Base-by-base conservation (phyloP, 768 basidiomycete genomes). In the Lactifluus echinatus region DNA sequence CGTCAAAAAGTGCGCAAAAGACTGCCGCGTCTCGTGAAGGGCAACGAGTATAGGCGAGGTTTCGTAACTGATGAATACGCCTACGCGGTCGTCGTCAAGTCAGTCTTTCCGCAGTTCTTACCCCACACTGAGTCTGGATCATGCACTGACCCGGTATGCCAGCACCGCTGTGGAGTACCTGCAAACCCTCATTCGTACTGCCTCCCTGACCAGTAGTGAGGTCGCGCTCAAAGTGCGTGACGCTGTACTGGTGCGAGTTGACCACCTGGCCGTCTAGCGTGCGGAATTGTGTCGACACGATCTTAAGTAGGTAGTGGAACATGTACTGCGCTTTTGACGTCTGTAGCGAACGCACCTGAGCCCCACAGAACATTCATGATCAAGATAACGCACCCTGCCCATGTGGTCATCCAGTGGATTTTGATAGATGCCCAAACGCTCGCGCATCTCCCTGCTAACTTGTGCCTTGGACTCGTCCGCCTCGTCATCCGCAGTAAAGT, bases 291-390 rank as follows among this genome's bases (percentile, higher is more conserved):
- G 95, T 99, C 7, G 93, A 92, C 39, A 99, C 96, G 44, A 99
- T 95, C 72, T 99, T 99, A 66, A 99, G 78, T 83, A 97, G 98
- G 72, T 98, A 95, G 68, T 98, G 93, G 80, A 93, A 96, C 92
- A 96, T 93, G 70, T 91, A 95, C 63, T 92, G 81, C 24, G 84
- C 72, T 67, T 88, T 87, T 63, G 71, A 74, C 1, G 92, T 93
- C 86, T 89, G 21, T 28, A n/a, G 56, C 1, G 6, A 17, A n/a
- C 33, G 10, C 21, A 15, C 11, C 21, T 26, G 21, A n/a, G 1
- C 6, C 21, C 39, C n/a, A 6, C 12, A 8, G 3, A 5, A 47
- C 39, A 23, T 17, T 26, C n/a, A n/a, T 0, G 17, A 26, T 34
- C 8, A 21, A 37, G 46, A 8, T 48, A 12, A 71, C 77, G 23